Percentiles rank a stretch among this genome's conserved stretches.
Evolutionary conservation across 202 grass and related monocot species (phyloP).

Genomic region (Hordeum pubiflorum): DNA sequence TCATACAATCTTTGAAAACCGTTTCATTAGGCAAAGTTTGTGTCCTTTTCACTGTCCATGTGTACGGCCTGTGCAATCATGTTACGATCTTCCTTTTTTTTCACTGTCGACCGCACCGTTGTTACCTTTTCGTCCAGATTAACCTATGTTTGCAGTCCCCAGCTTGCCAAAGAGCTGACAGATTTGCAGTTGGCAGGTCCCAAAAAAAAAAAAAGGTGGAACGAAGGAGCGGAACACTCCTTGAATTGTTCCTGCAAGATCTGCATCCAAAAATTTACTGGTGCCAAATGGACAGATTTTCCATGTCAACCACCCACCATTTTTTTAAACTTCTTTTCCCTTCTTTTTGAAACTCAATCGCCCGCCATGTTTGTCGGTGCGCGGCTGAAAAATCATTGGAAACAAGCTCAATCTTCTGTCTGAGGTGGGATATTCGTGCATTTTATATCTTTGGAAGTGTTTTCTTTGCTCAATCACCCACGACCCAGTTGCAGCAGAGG

Average conservation of each 20-base stretch:
- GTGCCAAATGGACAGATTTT: neutral
- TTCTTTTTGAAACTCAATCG: too few species aligned
- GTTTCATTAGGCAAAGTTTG: too few species aligned
- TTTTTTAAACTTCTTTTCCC: too few species aligned
- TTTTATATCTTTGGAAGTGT: neutral
- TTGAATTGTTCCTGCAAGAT: neutral
- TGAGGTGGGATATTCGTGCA: too few species aligned
- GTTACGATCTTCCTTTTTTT: too few species aligned
- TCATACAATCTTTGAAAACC: too few species aligned
- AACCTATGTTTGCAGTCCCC: neutral
- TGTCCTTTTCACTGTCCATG: too few species aligned
- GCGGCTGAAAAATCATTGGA: neutral
- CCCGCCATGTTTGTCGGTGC: neutral
- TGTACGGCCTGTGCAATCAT: too few species aligned
- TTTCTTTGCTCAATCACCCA: too few species aligned
- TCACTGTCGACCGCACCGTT: neutral
- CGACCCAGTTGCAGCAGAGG: neutral
- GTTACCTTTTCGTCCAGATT: neutral
- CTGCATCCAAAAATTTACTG: neutral
- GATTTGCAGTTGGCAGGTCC: neutral
- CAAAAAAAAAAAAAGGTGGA: too few species aligned
- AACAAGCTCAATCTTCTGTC: neutral
- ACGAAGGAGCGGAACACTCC: too few species aligned
- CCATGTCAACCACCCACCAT: too few species aligned
- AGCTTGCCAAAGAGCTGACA: neutral